phyloP scores from a whole-genome alignment of 2,329 filamentous ascomycete genomes.

The Stachybotrys elegans region DNA sequence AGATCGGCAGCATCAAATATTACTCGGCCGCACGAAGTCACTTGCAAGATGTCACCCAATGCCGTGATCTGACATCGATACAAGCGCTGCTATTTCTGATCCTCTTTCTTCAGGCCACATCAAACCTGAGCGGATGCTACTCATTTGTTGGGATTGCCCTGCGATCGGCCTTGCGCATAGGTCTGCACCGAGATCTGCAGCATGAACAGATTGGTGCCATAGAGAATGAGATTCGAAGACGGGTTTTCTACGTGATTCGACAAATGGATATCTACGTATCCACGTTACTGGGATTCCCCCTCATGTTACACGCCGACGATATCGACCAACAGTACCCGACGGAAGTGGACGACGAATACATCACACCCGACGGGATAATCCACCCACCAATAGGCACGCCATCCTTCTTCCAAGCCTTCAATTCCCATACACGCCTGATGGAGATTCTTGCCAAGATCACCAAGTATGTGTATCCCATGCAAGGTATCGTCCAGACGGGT shows the following conservation, averaged over 20 bases:
- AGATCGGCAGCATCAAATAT: conserved; percentile 59
- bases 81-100: conserved; percentile 78
- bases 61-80: conserved; percentile 67
- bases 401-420: conserved; percentile 60
- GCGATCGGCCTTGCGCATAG: conserved; percentile 70
- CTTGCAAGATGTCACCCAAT: conserved; percentile 61
- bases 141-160: conserved; percentile 75
- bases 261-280: conserved; percentile 69
- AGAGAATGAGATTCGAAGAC: conserved; percentile 57
- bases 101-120: conserved; percentile 73
- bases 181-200: conserved; percentile 68
- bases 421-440: conserved; percentile 61
- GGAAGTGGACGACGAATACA: conserved; percentile 63
- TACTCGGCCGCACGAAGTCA: conserved; percentile 64
- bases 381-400: conserved; percentile 50
- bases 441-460: conserved; percentile 60
- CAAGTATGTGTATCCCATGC: conserved; percentile 61
- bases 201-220: conserved; percentile 58
- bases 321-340: conserved; percentile 61
- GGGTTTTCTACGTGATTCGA: conserved; percentile 63
- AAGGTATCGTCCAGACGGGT: conserved; percentile 44
- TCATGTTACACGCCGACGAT: conserved; percentile 59
- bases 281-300: conserved; percentile 60
- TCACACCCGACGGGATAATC: conserved; percentile 53
- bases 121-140: conserved; percentile 75